These are phyloP conservation scores for Aspergillus aculeatinus DNA, from an alignment of 2,329 filamentous ascomycete species.

Conservation along the genomic window DNA sequence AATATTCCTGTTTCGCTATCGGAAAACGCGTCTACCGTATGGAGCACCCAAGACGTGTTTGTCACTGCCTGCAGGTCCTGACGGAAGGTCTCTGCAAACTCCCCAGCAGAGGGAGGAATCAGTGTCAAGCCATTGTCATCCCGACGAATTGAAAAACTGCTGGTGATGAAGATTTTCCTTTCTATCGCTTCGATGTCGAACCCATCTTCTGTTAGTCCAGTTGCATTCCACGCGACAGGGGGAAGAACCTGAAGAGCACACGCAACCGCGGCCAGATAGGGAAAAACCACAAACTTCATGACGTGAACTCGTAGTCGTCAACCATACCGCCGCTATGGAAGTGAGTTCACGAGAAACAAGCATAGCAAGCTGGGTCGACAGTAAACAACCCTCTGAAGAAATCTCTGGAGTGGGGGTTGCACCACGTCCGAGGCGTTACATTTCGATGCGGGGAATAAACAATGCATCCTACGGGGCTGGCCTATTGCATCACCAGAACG, in stretches of 20 bases:
- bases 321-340: background rate
- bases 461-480: background rate
- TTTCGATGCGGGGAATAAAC: background rate
- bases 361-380: background rate
- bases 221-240: background rate
- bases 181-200: background rate
- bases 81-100: conserved; percentile 51
- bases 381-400: no score
- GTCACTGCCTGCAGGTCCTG: conserved; percentile 47
- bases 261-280: background rate
- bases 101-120: conserved; percentile 52
- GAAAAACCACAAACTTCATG: background rate
- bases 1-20: conserved; percentile 42
- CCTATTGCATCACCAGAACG: background rate
- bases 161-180: conserved; percentile 40
- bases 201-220: background rate
- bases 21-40: conserved; percentile 38
- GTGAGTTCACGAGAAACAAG: background rate
- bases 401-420: background rate
- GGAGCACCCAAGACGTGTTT: conserved; percentile 44
- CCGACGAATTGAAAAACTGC: conserved; percentile 37
- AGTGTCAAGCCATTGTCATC: conserved; percentile 52
- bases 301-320: background rate
- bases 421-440: background rate
- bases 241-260: background rate